These are phyloP conservation scores for Nepenthes alata DNA, from an alignment of 179 eudicot species.

Conservation along the genomic window DNA sequence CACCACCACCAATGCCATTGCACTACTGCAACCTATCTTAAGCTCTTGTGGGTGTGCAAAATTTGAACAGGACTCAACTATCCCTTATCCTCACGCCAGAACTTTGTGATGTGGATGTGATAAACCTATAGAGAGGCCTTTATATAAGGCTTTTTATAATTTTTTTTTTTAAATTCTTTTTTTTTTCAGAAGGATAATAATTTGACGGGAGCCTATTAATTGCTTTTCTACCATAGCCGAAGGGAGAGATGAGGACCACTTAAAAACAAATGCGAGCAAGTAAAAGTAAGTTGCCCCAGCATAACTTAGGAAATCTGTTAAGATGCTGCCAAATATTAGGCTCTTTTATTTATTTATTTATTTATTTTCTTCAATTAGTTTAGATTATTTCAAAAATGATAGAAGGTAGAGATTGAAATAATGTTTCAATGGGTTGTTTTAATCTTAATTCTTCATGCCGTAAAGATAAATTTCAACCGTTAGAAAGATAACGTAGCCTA, in stretches of 20 bases:
- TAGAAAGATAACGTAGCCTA: too few species aligned
- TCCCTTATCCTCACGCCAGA: not conserved
- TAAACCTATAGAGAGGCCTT: not conserved
- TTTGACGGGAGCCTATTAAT: not conserved
- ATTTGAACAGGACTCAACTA: not conserved
- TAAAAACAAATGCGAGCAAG: constrained; percentile 6
- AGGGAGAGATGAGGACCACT: not conserved
- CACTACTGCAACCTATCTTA: not conserved
- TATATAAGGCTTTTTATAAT: not conserved
- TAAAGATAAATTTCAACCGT: too few species aligned
- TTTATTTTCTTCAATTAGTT: too few species aligned
- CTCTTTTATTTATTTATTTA: not conserved
- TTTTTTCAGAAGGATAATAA: not conserved
- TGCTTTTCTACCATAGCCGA: constrained; percentile 2
- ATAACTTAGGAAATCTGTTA: not conserved
- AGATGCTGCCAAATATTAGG: not conserved
- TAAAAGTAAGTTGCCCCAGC: constrained; percentile 3
- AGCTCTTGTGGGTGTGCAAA: not conserved
- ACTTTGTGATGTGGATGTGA: not conserved
- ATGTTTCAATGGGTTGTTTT: too few species aligned
- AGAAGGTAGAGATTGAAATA: too few species aligned
- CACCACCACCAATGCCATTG: not conserved
- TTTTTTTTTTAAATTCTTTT: not conserved
- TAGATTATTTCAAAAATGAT: too few species aligned
- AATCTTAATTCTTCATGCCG: too few species aligned